Base-by-base conservation (phyloP, 2,329 filamentous ascomycete genomes). In the Penicillium rolfsii region DNA sequence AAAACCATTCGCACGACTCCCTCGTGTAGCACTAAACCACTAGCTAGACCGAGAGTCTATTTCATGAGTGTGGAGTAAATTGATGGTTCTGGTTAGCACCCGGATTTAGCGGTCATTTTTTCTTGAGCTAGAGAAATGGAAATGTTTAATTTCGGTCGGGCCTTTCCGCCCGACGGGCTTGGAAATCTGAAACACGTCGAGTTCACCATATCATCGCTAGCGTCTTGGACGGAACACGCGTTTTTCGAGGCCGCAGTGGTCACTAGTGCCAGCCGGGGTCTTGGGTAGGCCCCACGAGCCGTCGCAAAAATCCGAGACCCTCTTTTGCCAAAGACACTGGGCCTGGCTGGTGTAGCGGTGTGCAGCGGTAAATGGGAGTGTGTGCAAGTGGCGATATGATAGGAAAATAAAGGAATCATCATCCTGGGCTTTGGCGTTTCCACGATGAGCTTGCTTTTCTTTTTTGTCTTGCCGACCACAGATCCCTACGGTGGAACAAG, bases 221-320 rank as follows among this genome's bases (percentile, higher is more conserved):
- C 58, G 62, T 62, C 50, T 59, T 62, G 30, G 40, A 26, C 53
- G 38, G 66, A 64, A 69, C 67, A 68, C 67, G 66, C 67, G 67
- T 68, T 68, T 68, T 62, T 64, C 59, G 63, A 69, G 60, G 59
- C 64, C 52, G 52, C 33, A 45, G 40, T 48, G 52, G 53, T 26
- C 63, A 58, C 67, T 68, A 68, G 64, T 61, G 50, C 33, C 33
- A 60, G 38, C 61, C 64, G 55, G 55, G 50, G 57, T 41, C 65
- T 67, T 68, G 59, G 67, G 62, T 55, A 36, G 24, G 38, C 59
- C 60, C 64, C 59, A 62, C 57, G 40, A 24, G 16, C 38, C 19
- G 36, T 59, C 57, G 49, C 30, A 58, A 55, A 59, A 48, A 48
- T 61, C 58, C 58, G 41, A 66, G 58, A 64, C 58, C 35, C 30